phyloP scores from a whole-genome alignment of 257 asterid species.

The Solanum bulbocastanum region DNA sequence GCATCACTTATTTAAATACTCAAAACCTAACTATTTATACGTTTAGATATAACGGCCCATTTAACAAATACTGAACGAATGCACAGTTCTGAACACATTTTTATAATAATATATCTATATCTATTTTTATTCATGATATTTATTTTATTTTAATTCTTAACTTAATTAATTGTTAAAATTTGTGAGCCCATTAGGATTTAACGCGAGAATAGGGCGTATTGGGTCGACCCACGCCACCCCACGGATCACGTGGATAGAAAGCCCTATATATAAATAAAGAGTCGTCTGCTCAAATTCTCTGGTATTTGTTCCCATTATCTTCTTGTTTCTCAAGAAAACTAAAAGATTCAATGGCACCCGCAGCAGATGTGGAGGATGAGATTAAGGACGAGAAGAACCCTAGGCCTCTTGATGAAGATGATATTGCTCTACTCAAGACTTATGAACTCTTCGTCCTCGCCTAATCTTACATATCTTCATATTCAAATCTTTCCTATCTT shows the following conservation, averaged over 20 bases:
- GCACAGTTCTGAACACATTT: background rate
- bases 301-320: background rate
- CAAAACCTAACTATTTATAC: too few species aligned
- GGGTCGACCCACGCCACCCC: background rate
- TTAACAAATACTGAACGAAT: too few species aligned
- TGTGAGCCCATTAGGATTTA: background rate
- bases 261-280: background rate
- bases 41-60: too few species aligned
- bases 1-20: background rate
- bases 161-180: background rate
- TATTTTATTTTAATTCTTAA: background rate
- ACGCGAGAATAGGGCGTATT: background rate
- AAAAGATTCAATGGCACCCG: slow-evolving; percentile 9
- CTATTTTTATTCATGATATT: background rate
- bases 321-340: background rate
- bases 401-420: slow-evolving; percentile 81
- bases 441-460: slow-evolving; percentile 28
- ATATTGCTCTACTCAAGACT: slow-evolving; percentile 83
- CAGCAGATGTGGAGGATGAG: slow-evolving; percentile 53
- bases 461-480: slow-evolving; percentile 2
- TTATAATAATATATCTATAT: too few species aligned
- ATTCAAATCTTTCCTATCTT: background rate
- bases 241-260: background rate
- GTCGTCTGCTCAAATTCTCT: background rate
- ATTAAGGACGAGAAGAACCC: slow-evolving; percentile 93